These are phyloP conservation scores for Epichloe aotearoae DNA, from an alignment of 2,329 filamentous ascomycete species.

Conservation along the genomic window DNA sequence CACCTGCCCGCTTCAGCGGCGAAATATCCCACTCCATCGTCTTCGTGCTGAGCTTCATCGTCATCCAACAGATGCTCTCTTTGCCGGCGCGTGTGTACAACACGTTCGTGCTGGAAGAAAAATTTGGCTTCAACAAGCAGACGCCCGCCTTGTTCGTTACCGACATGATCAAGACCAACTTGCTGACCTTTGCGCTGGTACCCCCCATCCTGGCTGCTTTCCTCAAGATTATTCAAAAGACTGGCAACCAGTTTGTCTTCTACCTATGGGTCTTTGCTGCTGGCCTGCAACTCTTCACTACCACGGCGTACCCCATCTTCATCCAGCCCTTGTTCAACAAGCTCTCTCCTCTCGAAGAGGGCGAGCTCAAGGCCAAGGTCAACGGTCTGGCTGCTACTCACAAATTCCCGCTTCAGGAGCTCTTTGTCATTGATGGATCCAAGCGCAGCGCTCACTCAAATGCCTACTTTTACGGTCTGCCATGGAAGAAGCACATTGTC, in stretches of 20 bases:
- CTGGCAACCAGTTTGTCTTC: slow-evolving; percentile 91
- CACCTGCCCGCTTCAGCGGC: slow-evolving; percentile 67
- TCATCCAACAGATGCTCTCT: slow-evolving; percentile 67
- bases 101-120: slow-evolving; percentile 88
- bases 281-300: slow-evolving; percentile 81
- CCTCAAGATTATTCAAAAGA: slow-evolving; percentile 86
- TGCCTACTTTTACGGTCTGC: slow-evolving; percentile 91
- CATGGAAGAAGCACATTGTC: slow-evolving; percentile 99
- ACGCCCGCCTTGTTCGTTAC: slow-evolving; percentile 76
- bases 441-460: slow-evolving; percentile 82
- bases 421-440: slow-evolving; percentile 89
- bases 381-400: slow-evolving; percentile 72
- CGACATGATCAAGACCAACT: slow-evolving; percentile 84
- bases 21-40: slow-evolving; percentile 90
- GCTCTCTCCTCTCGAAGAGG: slow-evolving; percentile 79
- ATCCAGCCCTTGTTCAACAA: slow-evolving; percentile 98
- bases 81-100: slow-evolving; percentile 80
- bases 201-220: slow-evolving; percentile 90
- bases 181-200: slow-evolving; percentile 65
- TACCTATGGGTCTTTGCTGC: slow-evolving; percentile 93
- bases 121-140: slow-evolving; percentile 98
- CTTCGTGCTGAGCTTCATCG: slow-evolving; percentile 77
- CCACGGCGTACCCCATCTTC: slow-evolving; percentile 88
- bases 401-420: slow-evolving; percentile 81
- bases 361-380: slow-evolving; percentile 75